A percentile compares a stretch with the other conserved stretches of the same genome.
These are phyloP conservation scores for Emergomyces africanus DNA, from an alignment of 2,329 filamentous ascomycete species.

Conservation along the genomic window DNA sequence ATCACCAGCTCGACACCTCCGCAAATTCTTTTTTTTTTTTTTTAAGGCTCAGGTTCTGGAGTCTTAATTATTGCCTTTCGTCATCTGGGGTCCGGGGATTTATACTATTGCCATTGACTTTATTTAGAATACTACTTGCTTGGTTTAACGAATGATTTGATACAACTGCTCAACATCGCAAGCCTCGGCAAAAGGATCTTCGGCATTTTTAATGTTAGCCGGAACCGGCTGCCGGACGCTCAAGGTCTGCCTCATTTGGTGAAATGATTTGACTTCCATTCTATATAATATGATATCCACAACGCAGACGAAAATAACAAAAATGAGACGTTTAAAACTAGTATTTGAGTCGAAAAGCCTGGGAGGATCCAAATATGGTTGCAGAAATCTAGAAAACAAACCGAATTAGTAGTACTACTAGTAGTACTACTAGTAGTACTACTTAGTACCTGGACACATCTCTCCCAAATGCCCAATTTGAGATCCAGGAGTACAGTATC, in stretches of 20 bases:
- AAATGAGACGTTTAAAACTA: neutral
- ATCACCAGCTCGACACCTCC: neutral
- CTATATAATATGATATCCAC: neutral
- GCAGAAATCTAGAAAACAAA: neutral
- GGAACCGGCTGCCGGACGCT: neutral
- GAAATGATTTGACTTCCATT: neutral
- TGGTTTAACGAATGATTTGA: neutral
- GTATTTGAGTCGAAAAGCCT: neutral
- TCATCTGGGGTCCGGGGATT: neutral
- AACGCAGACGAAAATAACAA: neutral
- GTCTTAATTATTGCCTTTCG: neutral
- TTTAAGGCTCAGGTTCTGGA: neutral
- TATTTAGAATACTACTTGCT: neutral
- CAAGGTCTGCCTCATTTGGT: neutral
- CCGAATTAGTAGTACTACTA: too few relatives aligned
- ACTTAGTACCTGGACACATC: constrained; percentile 32
- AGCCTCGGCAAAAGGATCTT: neutral
- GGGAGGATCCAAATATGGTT: neutral
- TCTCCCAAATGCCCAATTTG: constrained; percentile 32
- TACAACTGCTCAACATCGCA: neutral
- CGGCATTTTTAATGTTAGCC: neutral
- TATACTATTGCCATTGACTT: neutral
- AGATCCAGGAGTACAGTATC: constrained; percentile 29
- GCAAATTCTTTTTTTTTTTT: too few relatives aligned
- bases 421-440: too few relatives aligned